Percentiles rank a stretch among this genome's conserved stretches.
These are phyloP conservation scores for Hanseniaspora taiwanica DNA, from an alignment of 805 yeast genomes.

Conservation along the genomic window DNA sequence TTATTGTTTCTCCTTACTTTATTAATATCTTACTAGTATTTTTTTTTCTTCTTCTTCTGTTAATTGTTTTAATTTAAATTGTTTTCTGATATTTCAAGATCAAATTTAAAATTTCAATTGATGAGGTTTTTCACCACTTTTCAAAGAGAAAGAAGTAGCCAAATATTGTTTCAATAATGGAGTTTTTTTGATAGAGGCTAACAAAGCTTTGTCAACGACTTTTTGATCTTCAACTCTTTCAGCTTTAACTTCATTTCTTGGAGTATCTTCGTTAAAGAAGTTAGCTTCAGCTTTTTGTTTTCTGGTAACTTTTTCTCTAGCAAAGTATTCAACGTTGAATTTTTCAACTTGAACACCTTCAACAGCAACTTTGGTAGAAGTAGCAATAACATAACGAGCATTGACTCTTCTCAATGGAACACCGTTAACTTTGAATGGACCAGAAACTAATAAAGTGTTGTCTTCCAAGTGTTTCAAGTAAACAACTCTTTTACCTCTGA, in stretches of 20 bases:
- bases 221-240: constrained; percentile 97
- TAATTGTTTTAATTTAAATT: background rate
- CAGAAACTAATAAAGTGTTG: constrained; percentile 92
- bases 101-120: constrained; percentile 78
- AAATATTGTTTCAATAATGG: constrained; percentile 95
- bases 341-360: constrained; percentile 74
- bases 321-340: constrained; percentile 90
- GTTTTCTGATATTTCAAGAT: background rate
- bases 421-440: constrained; percentile 99
- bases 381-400: constrained; percentile 97
- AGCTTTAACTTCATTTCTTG: constrained; percentile 78
- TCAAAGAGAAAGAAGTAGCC: constrained; percentile 89
- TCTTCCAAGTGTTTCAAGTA: constrained; percentile 94
- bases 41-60: too few relatives aligned
- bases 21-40: too few relatives aligned
- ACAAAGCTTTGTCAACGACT: constrained; percentile 81
- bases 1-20: too few relatives aligned
- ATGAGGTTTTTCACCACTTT: constrained; percentile 98
- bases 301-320: constrained; percentile 82
- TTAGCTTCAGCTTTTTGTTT: constrained; percentile 81
- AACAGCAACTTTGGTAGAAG: constrained; percentile 83
- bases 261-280: constrained; percentile 66
- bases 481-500: constrained; percentile 99
- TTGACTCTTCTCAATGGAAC: constrained; percentile 99
- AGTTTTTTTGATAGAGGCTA: constrained; percentile 92